Evolutionary conservation across 192 early-diverging fungal species (phyloP).

Genomic region (Chytriomyces sp.): DNA sequence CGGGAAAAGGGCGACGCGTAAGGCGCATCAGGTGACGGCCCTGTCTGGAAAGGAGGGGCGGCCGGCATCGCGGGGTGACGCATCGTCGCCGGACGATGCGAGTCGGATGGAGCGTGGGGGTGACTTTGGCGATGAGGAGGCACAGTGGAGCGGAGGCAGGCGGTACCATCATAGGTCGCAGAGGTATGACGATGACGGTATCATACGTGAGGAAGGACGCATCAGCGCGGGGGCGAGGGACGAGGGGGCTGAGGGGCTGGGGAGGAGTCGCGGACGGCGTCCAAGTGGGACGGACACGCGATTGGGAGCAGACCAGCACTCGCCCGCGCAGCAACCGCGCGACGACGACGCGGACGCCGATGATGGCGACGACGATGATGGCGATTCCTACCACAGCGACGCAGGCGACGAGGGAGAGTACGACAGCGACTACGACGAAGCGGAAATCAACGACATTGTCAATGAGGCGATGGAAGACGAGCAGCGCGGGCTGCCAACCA

Average conservation of each 20-base stretch:
- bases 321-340: background rate
- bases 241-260: too few relatives aligned
- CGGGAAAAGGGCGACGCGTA: background rate
- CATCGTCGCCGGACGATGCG: too few relatives aligned
- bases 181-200: too few relatives aligned
- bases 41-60: background rate
- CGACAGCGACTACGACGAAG: background rate
- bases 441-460: background rate
- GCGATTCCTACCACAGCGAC: background rate
- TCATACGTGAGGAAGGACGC: too few relatives aligned
- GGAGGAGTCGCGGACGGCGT: too few relatives aligned
- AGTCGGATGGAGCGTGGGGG: background rate
- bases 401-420: background rate
- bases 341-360: background rate
- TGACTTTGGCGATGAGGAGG: background rate
- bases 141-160: background rate
- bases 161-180: too few relatives aligned
- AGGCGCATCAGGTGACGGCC: background rate
- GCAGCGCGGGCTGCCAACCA: background rate
- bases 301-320: background rate
- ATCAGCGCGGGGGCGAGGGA: background rate
- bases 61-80: too few relatives aligned
- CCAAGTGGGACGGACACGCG: background rate
- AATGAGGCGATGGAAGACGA: background rate
- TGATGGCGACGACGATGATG: background rate